Evolutionary conservation across 306 rosid species (phyloP).

Genomic region (Amphicarpaea edgeworthii): DNA sequence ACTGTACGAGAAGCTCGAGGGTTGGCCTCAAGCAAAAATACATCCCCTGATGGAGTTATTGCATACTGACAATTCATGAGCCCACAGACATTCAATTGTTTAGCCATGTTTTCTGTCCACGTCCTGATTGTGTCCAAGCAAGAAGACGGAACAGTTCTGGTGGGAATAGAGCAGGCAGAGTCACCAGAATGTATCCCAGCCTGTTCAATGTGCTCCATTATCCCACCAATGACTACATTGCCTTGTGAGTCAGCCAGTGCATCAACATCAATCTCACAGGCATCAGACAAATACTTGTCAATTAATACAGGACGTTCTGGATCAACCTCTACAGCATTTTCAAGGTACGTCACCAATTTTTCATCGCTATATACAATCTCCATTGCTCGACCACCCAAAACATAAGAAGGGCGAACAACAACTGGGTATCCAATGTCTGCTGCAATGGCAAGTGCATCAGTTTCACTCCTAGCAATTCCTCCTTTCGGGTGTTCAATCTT

Average conservation of each 20-base stretch:
- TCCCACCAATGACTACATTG: slow-evolving; percentile 97
- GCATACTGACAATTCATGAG: slow-evolving; percentile 99
- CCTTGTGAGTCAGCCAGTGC: slow-evolving; percentile 95
- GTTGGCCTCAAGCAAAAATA: slow-evolving; percentile 93
- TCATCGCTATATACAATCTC: slow-evolving; percentile 88
- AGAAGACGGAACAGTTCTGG: slow-evolving; percentile 76
- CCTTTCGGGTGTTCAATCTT: slow-evolving; percentile 97
- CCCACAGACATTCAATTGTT: slow-evolving; percentile 81
- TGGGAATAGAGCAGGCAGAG: slow-evolving; percentile 93
- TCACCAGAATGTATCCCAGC: slow-evolving; percentile 99
- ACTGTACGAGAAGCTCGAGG: slow-evolving; percentile 96
- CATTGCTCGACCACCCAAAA: slow-evolving; percentile 98
- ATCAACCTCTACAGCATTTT: slow-evolving; percentile 95
- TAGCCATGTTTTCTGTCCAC: slow-evolving; percentile 90
- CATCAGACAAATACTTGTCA: slow-evolving; percentile 90
- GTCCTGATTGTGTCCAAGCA: slow-evolving; percentile 80
- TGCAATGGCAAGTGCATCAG: slow-evolving; percentile 88
- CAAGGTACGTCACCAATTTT: slow-evolving; percentile 81
- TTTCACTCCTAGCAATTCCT: slow-evolving; percentile 95
- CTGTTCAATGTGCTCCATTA: slow-evolving; percentile 99
- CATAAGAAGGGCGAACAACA: slow-evolving; percentile 96
- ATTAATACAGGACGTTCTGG: slow-evolving; percentile 94
- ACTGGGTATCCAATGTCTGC: slow-evolving; percentile 89
- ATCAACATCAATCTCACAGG: slow-evolving; percentile 92
- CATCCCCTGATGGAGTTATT: slow-evolving; percentile 75